Percentiles rank a stretch among this genome's conserved stretches.
These are phyloP conservation scores for Fraxinus greggii DNA, from an alignment of 305 asterid species.

Conservation along the genomic window DNA sequence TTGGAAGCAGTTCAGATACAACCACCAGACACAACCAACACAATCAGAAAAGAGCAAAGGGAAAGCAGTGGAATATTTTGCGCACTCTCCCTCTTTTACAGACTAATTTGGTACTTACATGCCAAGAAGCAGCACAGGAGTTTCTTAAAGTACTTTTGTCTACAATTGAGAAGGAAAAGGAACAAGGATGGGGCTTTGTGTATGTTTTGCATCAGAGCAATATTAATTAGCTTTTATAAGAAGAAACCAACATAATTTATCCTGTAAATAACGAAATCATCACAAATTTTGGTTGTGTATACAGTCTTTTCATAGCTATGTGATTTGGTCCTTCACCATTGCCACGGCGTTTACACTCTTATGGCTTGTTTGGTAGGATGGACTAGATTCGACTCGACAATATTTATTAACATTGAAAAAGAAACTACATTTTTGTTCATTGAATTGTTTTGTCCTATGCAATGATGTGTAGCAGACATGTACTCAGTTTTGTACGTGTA, in stretches of 20 bases:
- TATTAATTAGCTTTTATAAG: slow-evolving; percentile 36
- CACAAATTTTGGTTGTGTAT: not conserved
- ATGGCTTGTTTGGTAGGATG: not conserved
- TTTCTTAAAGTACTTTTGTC: slow-evolving; percentile 55
- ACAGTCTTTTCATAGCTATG: not conserved
- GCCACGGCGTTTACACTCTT: not conserved
- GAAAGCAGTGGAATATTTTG: slow-evolving; percentile 44
- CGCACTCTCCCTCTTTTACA: slow-evolving; percentile 64
- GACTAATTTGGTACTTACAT: slow-evolving; percentile 52
- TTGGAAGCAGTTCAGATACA: slow-evolving; percentile 70
- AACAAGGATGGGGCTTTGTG: slow-evolving; percentile 58
- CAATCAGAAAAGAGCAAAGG: slow-evolving; percentile 45
- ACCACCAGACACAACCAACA: slow-evolving; percentile 44
- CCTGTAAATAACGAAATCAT: not conserved
- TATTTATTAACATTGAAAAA: not conserved
- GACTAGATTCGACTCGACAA: not conserved
- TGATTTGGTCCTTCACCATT: not conserved
- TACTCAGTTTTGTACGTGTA: not conserved
- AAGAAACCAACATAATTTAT: not conserved
- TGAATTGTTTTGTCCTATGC: not conserved
- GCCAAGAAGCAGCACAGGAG: slow-evolving; percentile 57
- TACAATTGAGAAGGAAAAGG: slow-evolving; percentile 68
- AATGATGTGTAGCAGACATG: not conserved
- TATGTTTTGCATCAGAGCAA: slow-evolving; percentile 64
- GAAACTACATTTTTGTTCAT: not conserved